Evolutionary conservation across 768 basidiomycete species (phyloP), one percentile per base, ranked within the genome.

Genomic region (Saitozyma sp.): DNA sequence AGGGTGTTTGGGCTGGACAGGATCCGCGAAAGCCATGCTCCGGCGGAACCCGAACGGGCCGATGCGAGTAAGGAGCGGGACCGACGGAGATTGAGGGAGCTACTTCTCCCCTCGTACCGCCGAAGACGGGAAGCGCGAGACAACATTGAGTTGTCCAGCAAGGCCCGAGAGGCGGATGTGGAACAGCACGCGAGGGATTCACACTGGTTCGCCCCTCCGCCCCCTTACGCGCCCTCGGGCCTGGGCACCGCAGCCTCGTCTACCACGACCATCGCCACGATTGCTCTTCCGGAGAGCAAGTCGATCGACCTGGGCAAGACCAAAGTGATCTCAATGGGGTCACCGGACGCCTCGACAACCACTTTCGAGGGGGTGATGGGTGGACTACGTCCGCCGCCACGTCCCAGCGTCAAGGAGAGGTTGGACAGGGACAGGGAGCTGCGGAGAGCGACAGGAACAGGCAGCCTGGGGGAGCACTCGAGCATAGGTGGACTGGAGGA

Each of bases 1-100:
- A 65, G 46, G 38, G 54, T 71, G 1, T 60, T 71, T 41, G 70
- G 73, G 0, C 39, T 72, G 17, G 62, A 74, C 19, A 42, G 71
- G 19, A 16, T 72, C 19, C 40, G 59, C 49, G 8, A 14, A 9
- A 6, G 5, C 14, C 29, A 53, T 29, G 29, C 41, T 48, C 40
- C 43, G 43, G 17, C 6, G 43, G 6, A 20, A n/a, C 9, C n/a
- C 42, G 20, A n/a, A 38, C 16, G 20, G 14, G 45, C 17, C 14
- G 54, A 57, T 16, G 59, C 43, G 29, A 43, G 48, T 4, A 49
- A 59, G 40, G 59, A 49, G 38, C 52, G 60, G n/a, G 56, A 59
- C n/a, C 52, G 43, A 2, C 52, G 59, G 42, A 37, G 55, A 37
- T 45, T 67, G 41, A 38, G 57, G 37, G 61, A 66, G 16, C 38